Evolutionary conservation across 345 rosid genomes (phyloP), one percentile per base, ranked within the genome.

Genomic region (Euphorbia tirucalli): DNA sequence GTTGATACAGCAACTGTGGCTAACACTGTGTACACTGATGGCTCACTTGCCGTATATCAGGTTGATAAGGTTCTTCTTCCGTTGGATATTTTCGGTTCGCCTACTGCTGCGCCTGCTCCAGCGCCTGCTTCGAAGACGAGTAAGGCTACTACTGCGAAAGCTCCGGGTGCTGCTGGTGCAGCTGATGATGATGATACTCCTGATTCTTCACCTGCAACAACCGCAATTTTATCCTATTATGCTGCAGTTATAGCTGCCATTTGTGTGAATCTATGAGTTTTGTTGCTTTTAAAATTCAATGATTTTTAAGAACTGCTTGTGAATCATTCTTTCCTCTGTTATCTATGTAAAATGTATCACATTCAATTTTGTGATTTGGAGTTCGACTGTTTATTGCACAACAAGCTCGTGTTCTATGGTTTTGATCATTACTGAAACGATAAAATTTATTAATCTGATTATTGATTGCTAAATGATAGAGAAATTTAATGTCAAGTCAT

Each of bases 41-140:
- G 84, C 30, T 82, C 86, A 67, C 57, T 93, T 11, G 97, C 86
- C 0, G 90, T 93, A 54, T 93, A 91, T 68, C 98, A 88, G 66
- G 89, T 91, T 16, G 96, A 90, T 54, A 81, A 85, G 54, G 97
- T 93, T 24, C 88, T 93, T 32, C 82, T 91, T 54, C 98, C 98
- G 0, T 69, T 86, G 69, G 82, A 78, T 9, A 25, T 89, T 67
- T 93, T 93, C 1, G 91, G 93, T n/a, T n/a, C 92, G 4, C 27
- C 83, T 10, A 50, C 82, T 9, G 74, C 92, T 9, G 72, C 93
- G 2, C 96, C 96, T 13, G 90, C 97, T 15, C 91, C 89, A 14
- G 78, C 86, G 14, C 90, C 95, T 11, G 88, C 91, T 9, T 76
- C 85, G 37, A 80, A 37, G 41, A 63, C 75, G 15, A 82, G 81